phyloP scores from a whole-genome alignment of 106 monocot genomes.

The Allium fistulosum region DNA sequence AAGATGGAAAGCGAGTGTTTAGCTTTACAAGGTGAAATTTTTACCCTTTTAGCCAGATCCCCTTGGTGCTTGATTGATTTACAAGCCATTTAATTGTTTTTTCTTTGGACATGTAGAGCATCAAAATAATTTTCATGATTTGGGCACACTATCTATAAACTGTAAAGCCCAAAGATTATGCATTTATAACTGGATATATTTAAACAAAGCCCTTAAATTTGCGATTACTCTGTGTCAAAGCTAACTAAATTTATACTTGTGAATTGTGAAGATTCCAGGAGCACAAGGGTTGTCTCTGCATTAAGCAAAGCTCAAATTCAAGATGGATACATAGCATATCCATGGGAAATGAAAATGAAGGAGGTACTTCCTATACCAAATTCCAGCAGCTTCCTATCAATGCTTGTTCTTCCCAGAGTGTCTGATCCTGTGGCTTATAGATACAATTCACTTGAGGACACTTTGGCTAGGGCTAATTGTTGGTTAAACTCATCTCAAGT shows the following conservation, averaged over 20 bases:
- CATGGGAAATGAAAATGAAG: slow-evolving; percentile 90
- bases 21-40: slow-evolving; percentile 39
- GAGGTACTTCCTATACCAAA: slow-evolving; percentile 34
- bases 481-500: slow-evolving; percentile 67
- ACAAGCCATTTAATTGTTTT: too few relatives aligned
- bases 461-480: slow-evolving; percentile 64
- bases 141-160: too few relatives aligned
- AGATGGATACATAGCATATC: slow-evolving; percentile 69
- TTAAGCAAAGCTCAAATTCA: slow-evolving; percentile 61
- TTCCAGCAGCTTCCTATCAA: slow-evolving; percentile 69
- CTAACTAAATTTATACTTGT: neutral
- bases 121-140: too few relatives aligned
- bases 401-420: slow-evolving; percentile 63
- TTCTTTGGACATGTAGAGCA: too few relatives aligned
- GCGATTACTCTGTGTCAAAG: too few relatives aligned
- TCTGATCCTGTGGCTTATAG: slow-evolving; percentile 26
- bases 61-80: neutral
- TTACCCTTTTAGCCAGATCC: neutral
- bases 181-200: too few relatives aligned
- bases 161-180: too few relatives aligned
- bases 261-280: slow-evolving; percentile 44
- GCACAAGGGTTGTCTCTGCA: slow-evolving; percentile 47
- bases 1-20: slow-evolving; percentile 65
- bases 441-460: slow-evolving; percentile 74
- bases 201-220: too few relatives aligned